These are phyloP conservation scores for Leptosphaerulina australis DNA, from an alignment of 2,329 filamentous ascomycete genomes.

Conservation along the genomic window DNA sequence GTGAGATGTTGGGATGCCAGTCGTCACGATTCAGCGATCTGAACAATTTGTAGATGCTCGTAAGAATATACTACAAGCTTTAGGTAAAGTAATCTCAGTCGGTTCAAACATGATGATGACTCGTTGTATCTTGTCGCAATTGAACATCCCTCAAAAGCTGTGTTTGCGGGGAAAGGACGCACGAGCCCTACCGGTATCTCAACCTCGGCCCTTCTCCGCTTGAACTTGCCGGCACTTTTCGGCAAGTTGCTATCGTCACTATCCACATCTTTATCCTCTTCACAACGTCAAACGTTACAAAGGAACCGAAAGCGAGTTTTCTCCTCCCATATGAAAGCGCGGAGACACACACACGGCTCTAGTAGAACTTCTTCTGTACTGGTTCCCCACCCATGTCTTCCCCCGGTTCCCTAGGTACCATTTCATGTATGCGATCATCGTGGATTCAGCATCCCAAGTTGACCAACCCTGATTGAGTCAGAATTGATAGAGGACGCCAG, in stretches of 20 bases:
- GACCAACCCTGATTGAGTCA: too few species aligned
- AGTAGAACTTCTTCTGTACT: too few species aligned
- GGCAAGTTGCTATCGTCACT: constrained; percentile 1
- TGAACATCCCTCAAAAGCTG: not conserved
- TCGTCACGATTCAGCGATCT: constrained; percentile 16
- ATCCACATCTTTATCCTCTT: too few species aligned
- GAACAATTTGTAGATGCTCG: not conserved
- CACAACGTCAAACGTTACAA: too few species aligned
- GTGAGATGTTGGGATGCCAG: not conserved
- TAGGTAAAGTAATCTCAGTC: constrained; percentile 19
- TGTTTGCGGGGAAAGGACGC: constrained; percentile 15
- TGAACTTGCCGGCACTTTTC: constrained; percentile 1
- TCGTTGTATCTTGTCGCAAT: constrained; percentile 26
- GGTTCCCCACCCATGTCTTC: too few species aligned
- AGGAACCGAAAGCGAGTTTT: too few species aligned
- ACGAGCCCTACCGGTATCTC: constrained; percentile 2
- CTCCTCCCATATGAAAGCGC: too few species aligned
- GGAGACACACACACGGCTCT: too few species aligned
- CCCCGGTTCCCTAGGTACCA: too few species aligned
- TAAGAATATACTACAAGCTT: not conserved
- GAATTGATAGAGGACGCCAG: too few species aligned
- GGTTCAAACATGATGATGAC: constrained; percentile 39
- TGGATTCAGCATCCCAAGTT: too few species aligned
- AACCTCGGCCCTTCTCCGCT: constrained; percentile 8
- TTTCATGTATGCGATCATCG: too few species aligned